Base-by-base conservation (phyloP, 495 filamentous ascomycete genomes). In the Clavariopsis aquatica region DNA sequence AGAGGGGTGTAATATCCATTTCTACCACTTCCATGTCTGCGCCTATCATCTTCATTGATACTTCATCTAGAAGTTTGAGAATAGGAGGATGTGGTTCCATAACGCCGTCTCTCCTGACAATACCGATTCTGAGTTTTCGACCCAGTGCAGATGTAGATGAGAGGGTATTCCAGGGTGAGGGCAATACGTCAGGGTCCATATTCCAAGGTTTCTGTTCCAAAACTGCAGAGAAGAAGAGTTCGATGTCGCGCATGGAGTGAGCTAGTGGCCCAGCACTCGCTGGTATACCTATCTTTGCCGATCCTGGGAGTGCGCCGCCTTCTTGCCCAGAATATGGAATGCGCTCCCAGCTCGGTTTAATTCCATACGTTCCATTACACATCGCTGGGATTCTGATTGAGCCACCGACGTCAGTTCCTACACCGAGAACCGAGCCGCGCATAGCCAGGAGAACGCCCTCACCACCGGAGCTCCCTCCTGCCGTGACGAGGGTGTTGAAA, bases 351-450 rank as follows among this genome's bases (percentile, higher is more conserved):
- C 75, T 83, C 6, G 83, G 82, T 60, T 84, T 85, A 46, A 84
- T 66, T 0, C 86, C 85, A 75, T 83, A 89, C 0, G 87, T 66
- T 3, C 79, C 82, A 69, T 86, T 86, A 62, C 89, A 89, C 1
- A 80, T 82, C 26, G 85, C 80, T 1, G 89, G 89, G 54, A 89
- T 84, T 0, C 89, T 78, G 20, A 91, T 82, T 62, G 79, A 85
- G 8, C 89, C 89, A 0, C 87, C 89, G 53, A 92, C 86, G 75
- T 92, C 89, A 15, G 88, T 90, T 1, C 77, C 77, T 5, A 78
- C 70, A 19, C 77, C 76, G 1, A 79, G 52, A 2, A 72, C 52
- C 24, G 68, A 73, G 1, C 76, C 77, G 31, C 71, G 59, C 71
- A 78, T 69, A 1, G 71, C 75, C 4, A 78, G 41, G 10, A 78